A percentile compares a stretch with the other conserved stretches of the same genome.
Evolutionary conservation across 2,329 filamentous ascomycete genomes (phyloP).

Genomic region (Colletotrichum sidae): DNA sequence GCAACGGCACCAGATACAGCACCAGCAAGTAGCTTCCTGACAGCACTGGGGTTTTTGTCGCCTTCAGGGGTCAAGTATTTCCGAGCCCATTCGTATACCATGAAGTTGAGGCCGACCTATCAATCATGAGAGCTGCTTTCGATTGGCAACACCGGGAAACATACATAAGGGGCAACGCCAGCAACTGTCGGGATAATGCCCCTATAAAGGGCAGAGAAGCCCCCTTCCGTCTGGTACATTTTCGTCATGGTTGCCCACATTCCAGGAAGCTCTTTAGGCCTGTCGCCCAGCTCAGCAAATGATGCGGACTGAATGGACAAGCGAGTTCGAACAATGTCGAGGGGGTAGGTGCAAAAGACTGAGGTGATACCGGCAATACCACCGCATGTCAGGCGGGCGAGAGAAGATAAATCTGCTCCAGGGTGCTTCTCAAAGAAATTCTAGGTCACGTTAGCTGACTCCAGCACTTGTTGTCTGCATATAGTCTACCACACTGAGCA

Average conservation of each 20-base stretch:
- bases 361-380: slow-evolving; percentile 95
- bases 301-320: slow-evolving; percentile 98
- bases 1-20: slow-evolving; percentile 96
- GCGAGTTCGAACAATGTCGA: slow-evolving; percentile 96
- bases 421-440: slow-evolving; percentile 83
- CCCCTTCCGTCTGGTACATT: slow-evolving; percentile 95
- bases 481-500: background rate
- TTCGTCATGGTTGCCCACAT: slow-evolving; percentile 87
- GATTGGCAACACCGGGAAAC: slow-evolving; percentile 36
- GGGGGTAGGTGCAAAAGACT: slow-evolving; percentile 92
- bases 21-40: slow-evolving; percentile 87
- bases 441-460: slow-evolving; percentile 44
- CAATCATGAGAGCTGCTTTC: slow-evolving; percentile 35
- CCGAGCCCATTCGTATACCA: slow-evolving; percentile 94
- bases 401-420: slow-evolving; percentile 77
- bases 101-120: slow-evolving; percentile 95
- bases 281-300: slow-evolving; percentile 79
- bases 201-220: slow-evolving; percentile 86
- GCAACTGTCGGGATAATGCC: slow-evolving; percentile 95
- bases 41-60: slow-evolving; percentile 81
- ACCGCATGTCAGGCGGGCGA: slow-evolving; percentile 87
- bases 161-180: slow-evolving; percentile 92
- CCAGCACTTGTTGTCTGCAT: background rate
- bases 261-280: slow-evolving; percentile 79
- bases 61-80: slow-evolving; percentile 88